Evolutionary conservation across 23 red algal genomes (phyloP), one percentile per base, ranked within the genome.

Genomic region (Gracilaria caudata): DNA sequence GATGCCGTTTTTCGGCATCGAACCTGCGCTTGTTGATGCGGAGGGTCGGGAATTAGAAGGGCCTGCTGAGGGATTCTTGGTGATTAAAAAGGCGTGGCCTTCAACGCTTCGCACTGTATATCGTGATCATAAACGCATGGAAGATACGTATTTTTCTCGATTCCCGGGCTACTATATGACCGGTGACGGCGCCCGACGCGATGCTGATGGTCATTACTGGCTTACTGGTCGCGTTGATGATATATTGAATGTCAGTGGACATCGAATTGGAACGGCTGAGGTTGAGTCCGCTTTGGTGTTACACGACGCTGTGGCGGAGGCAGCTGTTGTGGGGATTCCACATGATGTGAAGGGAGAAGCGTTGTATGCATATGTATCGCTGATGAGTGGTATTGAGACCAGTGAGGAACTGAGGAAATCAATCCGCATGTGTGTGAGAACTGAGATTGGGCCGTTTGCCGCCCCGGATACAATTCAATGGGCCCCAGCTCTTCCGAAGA

Each of bases 251-350:
- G 97, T 99, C 20, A 96, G 93, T 74, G 97, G 93, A 26, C 97
- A 99, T 63, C 93, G 93, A 28, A 95, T 99, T 51, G 97, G 97
- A 26, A 99, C 97, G 29, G 97, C 97, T 2, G 97, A 99, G 80
- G 93, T 99, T 26, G 97, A 99, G 37, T 95, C 92, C 0, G 97
- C 97, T 13, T 64, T 99, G 11, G 88, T 99, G 30, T 54, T 82
- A n/a, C 93, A 96, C 32, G 76, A 81, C 29, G 84, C 74, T 14
- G 93, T 99, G 11, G 93, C 86, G 13, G 97, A 99, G 57, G 93
- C 97, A 9, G 97, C 97, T 2, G 97, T 99, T 37, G 93, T 99
- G 12, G 90, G 90, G 2, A 64, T 95, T 51, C 87, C 87, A 23
- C 97, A 99, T 58, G 89, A 92, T 39, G 92, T 99, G 64, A 99